Percentiles rank a stretch among this genome's conserved stretches.
Conservation (phyloP, 176 grass and related monocot genomes). For the Eremochloa ophiuroides region DNA sequence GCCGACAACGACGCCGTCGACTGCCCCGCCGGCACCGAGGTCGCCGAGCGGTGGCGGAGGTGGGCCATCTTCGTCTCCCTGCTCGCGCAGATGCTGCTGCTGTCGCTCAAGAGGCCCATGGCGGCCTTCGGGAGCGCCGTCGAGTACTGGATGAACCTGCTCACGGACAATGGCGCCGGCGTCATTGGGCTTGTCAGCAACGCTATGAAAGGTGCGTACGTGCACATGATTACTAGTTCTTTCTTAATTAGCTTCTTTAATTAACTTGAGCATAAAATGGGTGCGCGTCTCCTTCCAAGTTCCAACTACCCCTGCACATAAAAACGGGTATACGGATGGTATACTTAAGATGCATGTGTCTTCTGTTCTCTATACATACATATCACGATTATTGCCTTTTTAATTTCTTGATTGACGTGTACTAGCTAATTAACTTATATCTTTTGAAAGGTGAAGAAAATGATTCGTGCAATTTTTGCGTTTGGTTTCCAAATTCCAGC, state of each 20-base stretch:
- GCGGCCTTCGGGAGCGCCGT: conserved; percentile 27
- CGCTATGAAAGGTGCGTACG: conserved; percentile 23
- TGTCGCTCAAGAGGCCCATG: conserved; percentile 45
- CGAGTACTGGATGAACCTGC: conserved; percentile 76
- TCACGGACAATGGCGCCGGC: conserved; percentile 42
- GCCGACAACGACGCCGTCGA: conserved; percentile 42
- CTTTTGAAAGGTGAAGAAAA: not conserved
- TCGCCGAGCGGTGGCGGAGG: conserved; percentile 15
- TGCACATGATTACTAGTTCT: not conserved
- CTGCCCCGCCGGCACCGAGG: conserved; percentile 24
- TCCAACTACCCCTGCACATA: not conserved
- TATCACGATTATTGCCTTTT: not conserved
- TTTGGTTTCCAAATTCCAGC: not conserved
- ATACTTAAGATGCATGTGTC: too few relatives aligned
- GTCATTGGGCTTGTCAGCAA: conserved; percentile 34
- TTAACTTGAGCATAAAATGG: not conserved
- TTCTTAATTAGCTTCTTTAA: not conserved
- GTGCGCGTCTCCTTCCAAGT: not conserved
- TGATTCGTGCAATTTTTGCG: not conserved
- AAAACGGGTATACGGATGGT: too few relatives aligned
- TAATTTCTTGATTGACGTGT: not conserved
- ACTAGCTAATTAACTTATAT: not conserved
- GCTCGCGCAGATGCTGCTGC: conserved; percentile 48
- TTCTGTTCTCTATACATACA: not conserved
- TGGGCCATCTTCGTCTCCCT: conserved; percentile 62